These are phyloP conservation scores for Backusella mclennaniae DNA, from an alignment of 192 early-diverging fungal species.

Conservation along the genomic window DNA sequence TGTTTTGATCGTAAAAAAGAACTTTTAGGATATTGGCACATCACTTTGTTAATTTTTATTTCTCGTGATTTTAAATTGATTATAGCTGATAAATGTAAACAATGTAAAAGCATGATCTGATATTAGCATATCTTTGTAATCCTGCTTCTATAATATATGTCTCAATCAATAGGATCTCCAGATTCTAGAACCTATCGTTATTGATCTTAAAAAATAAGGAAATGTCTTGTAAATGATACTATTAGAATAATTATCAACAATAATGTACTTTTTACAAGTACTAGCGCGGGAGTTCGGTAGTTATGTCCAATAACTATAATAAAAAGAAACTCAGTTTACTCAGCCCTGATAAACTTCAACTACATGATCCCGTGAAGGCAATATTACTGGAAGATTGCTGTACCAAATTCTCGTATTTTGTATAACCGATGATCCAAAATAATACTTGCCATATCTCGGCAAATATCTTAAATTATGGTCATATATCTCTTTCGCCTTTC, in stretches of 20 bases:
- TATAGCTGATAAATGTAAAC: too few relatives aligned
- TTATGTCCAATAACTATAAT: not conserved
- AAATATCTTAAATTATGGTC: not conserved
- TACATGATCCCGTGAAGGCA: not conserved
- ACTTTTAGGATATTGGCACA: too few relatives aligned
- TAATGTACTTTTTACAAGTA: not conserved
- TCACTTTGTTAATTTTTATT: too few relatives aligned
- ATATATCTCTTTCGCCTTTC: not conserved
- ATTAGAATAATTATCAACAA: too few relatives aligned
- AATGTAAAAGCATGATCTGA: too few relatives aligned
- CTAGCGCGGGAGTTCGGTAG: not conserved
- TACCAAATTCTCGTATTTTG: not conserved
- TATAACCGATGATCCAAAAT: not conserved
- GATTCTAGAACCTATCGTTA: too few relatives aligned
- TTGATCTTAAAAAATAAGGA: too few relatives aligned
- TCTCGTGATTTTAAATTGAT: too few relatives aligned
- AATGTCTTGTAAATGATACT: too few relatives aligned
- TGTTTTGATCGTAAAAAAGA: not conserved
- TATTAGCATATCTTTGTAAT: too few relatives aligned
- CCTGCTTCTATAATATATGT: too few relatives aligned
- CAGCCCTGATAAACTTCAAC: not conserved
- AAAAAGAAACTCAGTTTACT: not conserved
- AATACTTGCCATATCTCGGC: not conserved
- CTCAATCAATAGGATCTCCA: too few relatives aligned
- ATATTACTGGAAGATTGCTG: not conserved